Conservation (phyloP, 2,329 filamentous ascomycete genomes). For the Fusarium stilboides region DNA sequence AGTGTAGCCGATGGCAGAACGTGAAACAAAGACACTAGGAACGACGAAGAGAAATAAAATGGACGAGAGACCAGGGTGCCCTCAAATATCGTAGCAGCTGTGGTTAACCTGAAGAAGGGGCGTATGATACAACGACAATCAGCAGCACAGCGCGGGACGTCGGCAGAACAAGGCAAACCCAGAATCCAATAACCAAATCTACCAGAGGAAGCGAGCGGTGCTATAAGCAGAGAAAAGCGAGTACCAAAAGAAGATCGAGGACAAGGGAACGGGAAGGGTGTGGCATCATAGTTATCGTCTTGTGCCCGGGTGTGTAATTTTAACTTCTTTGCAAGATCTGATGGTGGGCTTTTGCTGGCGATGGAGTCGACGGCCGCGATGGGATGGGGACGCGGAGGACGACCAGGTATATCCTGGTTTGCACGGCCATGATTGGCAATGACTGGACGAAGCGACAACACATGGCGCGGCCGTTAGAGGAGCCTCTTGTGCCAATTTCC, state of each 20-base stretch:
- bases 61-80: constrained; percentile 26
- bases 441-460: constrained; percentile 41
- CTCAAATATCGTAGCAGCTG: constrained; percentile 27
- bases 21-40: constrained; percentile 37
- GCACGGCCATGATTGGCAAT: constrained; percentile 37
- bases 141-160: constrained; percentile 38
- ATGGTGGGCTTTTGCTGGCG: constrained; percentile 27
- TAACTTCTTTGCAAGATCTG: constrained; percentile 44
- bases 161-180: constrained; percentile 33
- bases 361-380: constrained; percentile 27
- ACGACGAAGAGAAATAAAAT: constrained; percentile 31
- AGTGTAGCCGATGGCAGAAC: constrained; percentile 12
- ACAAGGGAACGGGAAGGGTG: constrained; percentile 30
- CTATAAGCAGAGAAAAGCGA: constrained; percentile 20
- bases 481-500: constrained; percentile 47
- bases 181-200: constrained; percentile 21
- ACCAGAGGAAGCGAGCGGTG: constrained; percentile 21
- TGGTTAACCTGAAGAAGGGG: constrained; percentile 5
- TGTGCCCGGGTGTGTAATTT: constrained; percentile 31
- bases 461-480: constrained; percentile 45
- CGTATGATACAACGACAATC: constrained; percentile 30
- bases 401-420: constrained; percentile 42
- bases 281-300: constrained; percentile 38
- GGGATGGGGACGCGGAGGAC: constrained; percentile 43
- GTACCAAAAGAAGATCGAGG: constrained; percentile 17